These are phyloP conservation scores for Tricholoma flavovirens DNA, from an alignment of 768 basidiomycete species.

Conservation along the genomic window DNA sequence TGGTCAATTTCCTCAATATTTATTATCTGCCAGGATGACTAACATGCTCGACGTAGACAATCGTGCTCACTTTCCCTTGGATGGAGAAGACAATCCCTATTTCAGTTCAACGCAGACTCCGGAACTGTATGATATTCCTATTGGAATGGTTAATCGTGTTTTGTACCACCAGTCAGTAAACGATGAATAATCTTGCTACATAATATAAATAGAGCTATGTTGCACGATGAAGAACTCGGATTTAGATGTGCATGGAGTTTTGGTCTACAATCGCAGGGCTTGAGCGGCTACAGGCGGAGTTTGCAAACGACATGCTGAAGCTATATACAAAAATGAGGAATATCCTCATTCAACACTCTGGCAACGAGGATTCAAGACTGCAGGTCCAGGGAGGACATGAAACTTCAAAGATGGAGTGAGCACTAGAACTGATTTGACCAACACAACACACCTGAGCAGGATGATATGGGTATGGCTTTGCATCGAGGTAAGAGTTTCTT, in stretches of 20 bases:
- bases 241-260: neutral
- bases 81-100: constrained; percentile 39
- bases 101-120: constrained; percentile 44
- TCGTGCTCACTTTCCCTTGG: constrained; percentile 45
- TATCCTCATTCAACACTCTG: neutral
- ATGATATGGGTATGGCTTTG: constrained; percentile 26
- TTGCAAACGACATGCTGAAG: neutral
- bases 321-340: neutral
- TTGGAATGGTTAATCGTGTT: constrained; percentile 74
- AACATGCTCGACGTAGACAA: constrained; percentile 40
- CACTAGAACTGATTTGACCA: neutral
- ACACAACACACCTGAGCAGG: constrained; percentile 22
- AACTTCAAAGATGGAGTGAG: constrained; percentile 4
- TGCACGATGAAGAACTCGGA: neutral
- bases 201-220: neutral
- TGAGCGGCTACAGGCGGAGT: neutral
- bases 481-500: constrained; percentile 25
- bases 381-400: constrained; percentile 11
- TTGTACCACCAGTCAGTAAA: constrained; percentile 34
- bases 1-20: constrained; percentile 36
- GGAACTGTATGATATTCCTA: constrained; percentile 76
- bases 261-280: too few species aligned
- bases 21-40: constrained; percentile 9
- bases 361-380: neutral
- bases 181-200: neutral